These are phyloP conservation scores for Avena sativa DNA, from an alignment of 176 grass and related monocot species.

Conservation along the genomic window DNA sequence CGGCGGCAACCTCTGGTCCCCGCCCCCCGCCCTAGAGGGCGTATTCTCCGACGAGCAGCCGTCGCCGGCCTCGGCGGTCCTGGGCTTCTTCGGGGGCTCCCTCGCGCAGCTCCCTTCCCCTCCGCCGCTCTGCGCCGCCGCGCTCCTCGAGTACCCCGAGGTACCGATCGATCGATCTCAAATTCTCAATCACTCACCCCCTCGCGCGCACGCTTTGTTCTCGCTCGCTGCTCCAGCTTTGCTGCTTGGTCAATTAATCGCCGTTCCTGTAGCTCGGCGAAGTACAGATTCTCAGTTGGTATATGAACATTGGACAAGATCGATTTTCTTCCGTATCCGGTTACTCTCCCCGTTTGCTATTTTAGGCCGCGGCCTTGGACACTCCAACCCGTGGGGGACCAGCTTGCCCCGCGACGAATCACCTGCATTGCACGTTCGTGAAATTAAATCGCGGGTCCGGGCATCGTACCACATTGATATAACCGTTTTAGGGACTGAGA, in stretches of 20 bases:
- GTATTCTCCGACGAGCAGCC: not conserved
- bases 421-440: conserved; percentile 19
- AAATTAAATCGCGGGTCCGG: conserved; percentile 4
- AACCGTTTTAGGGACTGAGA: not conserved
- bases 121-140: conserved; percentile 34
- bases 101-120: conserved; percentile 44
- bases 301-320: too few relatives aligned
- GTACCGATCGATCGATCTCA: not conserved
- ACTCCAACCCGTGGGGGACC: not conserved
- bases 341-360: not conserved
- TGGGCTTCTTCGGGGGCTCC: conserved; percentile 36
- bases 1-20: conserved; percentile 15
- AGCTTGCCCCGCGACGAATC: not conserved
- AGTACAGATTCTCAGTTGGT: not conserved
- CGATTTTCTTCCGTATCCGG: not conserved
- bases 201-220: not conserved
- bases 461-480: not conserved
- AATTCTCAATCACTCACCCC: too few relatives aligned
- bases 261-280: not conserved
- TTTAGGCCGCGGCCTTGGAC: not conserved
- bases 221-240: not conserved
- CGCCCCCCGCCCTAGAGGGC: conserved; percentile 25
- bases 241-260: not conserved
- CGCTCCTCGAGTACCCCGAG: conserved; percentile 43
- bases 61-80: not conserved